Conservation (phyloP, 2,329 filamentous ascomycete species). For the Nemania sp. region DNA sequence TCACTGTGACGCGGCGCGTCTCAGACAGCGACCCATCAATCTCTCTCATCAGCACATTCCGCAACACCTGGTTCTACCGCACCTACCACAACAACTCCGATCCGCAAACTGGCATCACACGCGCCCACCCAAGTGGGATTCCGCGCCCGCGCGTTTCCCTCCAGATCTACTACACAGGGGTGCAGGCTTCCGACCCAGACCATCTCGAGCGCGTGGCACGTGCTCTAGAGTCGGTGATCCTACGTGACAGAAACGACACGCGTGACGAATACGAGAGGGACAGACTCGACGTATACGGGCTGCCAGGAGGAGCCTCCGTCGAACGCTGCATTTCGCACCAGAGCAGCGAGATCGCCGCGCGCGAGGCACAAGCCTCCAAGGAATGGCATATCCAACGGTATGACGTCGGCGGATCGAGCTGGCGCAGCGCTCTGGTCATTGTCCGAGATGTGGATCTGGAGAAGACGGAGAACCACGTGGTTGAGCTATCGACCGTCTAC, state of each 20-base stretch:
- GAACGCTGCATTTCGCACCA: conserved; percentile 22
- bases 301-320: conserved; percentile 18
- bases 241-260: conserved; percentile 9
- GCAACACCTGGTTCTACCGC: conserved; percentile 15
- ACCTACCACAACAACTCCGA: conserved; percentile 18
- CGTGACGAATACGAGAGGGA: conserved; percentile 17
- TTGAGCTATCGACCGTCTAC: conserved; percentile 8
- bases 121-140: conserved; percentile 14
- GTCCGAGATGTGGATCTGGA: conserved; percentile 17
- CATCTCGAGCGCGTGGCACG: conserved; percentile 20
- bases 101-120: conserved; percentile 15
- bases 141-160: conserved; percentile 18
- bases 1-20: conserved; percentile 12
- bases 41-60: conserved; percentile 22
- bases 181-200: conserved; percentile 18
- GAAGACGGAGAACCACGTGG: conserved; percentile 11
- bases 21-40: conserved; percentile 21
- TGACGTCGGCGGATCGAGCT: conserved; percentile 16
- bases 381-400: conserved; percentile 22
- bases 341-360: conserved; percentile 21
- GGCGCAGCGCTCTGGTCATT: conserved; percentile 15
- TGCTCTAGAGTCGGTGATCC: conserved; percentile 15
- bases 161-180: conserved; percentile 25
- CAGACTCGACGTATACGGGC: conserved; percentile 22
- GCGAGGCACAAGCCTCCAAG: conserved; percentile 16